Percentiles rank a stretch among this genome's conserved stretches.
phyloP scores from a whole-genome alignment of 345 rosid genomes.

The Mercurialis annua region DNA sequence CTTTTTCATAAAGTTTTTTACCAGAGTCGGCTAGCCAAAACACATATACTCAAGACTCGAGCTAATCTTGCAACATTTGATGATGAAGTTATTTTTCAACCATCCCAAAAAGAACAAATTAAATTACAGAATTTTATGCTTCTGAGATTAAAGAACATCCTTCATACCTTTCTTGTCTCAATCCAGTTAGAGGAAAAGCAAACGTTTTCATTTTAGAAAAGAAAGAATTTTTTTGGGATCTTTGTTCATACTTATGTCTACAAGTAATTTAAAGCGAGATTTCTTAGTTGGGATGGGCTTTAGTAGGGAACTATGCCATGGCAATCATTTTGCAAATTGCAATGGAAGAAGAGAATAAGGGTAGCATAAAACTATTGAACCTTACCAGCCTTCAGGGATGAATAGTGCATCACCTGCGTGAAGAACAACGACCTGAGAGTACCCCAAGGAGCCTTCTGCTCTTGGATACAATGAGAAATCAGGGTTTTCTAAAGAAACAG shows the following conservation, averaged over 20 bases:
- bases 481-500: slow-evolving; percentile 60
- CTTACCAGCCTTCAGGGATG: slow-evolving; percentile 98
- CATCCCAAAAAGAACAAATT: background rate
- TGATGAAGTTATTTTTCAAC: background rate
- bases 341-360: background rate
- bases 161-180: background rate
- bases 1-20: background rate
- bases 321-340: background rate
- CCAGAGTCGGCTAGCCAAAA: background rate
- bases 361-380: slow-evolving; percentile 17
- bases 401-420: slow-evolving; percentile 86
- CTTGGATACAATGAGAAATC: slow-evolving; percentile 67
- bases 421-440: slow-evolving; percentile 67
- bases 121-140: background rate
- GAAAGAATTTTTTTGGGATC: background rate
- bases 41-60: background rate
- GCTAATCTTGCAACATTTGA: background rate
- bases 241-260: background rate
- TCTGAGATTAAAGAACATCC: background rate
- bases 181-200: background rate
- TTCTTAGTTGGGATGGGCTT: background rate
- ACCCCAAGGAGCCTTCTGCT: slow-evolving; percentile 50
- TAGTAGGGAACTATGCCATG: background rate
- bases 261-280: background rate
- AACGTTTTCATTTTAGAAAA: background rate